Percentiles rank a stretch among this genome's conserved stretches.
Evolutionary conservation across 352 stramenopile genomes (phyloP).

Genomic region (Poterioochromonas sp.): DNA sequence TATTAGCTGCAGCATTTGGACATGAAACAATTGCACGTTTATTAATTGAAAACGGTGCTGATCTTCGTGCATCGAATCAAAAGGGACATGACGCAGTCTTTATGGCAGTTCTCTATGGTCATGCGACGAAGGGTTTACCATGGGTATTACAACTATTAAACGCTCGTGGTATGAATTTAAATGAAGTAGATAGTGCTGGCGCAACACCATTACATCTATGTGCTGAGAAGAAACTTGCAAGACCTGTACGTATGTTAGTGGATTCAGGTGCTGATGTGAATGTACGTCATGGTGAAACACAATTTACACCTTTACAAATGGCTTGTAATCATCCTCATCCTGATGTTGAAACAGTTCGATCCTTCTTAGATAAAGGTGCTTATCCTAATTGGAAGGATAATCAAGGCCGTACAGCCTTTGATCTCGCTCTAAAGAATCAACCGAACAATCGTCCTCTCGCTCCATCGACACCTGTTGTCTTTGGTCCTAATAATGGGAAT

Average conservation of each 20-base stretch:
- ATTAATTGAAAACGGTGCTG: conserved; percentile 1
- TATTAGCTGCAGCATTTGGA: conserved; percentile 17
- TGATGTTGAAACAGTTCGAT: conserved; percentile 25
- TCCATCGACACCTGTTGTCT: too few relatives aligned
- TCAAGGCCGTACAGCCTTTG: conserved; percentile 16
- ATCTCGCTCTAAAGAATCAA: neutral
- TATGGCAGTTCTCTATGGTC: conserved; percentile 28
- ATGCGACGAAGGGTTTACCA: conserved; percentile 22
- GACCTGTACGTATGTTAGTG: conserved; percentile 26
- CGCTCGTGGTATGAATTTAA: neutral
- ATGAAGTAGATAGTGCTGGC: conserved; percentile 4
- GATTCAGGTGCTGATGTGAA: conserved; percentile 28
- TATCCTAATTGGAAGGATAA: conserved; percentile 30
- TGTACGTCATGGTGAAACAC: neutral
- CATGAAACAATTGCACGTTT: conserved; percentile 3
- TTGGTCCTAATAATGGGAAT: too few relatives aligned
- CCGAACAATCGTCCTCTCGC: too few relatives aligned
- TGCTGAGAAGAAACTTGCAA: conserved; percentile 22
- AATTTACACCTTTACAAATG: conserved; percentile 11
- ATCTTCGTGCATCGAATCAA: neutral
- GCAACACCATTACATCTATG: conserved; percentile 27
- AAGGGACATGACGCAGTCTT: neutral
- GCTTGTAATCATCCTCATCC: neutral
- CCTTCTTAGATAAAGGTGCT: conserved; percentile 23
- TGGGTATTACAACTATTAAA: conserved; percentile 23